These are phyloP conservation scores for Candida anutae DNA, from an alignment of 1,139 yeast genomes.

Conservation along the genomic window DNA sequence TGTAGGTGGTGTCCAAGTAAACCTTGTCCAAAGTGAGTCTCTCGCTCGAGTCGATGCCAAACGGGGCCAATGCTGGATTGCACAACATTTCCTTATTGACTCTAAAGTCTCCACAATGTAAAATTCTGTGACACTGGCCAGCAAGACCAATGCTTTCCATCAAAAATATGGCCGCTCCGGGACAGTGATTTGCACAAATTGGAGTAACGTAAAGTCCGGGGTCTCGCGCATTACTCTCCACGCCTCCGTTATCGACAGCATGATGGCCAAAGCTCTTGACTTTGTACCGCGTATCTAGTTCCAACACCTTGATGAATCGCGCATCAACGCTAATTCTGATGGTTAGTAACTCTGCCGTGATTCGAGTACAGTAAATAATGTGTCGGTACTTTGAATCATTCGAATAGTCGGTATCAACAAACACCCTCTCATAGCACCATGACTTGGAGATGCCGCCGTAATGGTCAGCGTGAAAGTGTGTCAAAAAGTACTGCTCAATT, in stretches of 20 bases:
- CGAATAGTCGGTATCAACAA: conserved; percentile 21
- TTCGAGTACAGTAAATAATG: conserved; percentile 59
- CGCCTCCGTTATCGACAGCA: conserved; percentile 1
- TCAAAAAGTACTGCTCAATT: conserved; percentile 48
- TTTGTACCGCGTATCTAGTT: conserved; percentile 31
- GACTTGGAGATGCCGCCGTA: conserved; percentile 75
- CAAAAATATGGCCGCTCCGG: conserved; percentile 81
- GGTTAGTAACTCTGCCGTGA: conserved; percentile 54
- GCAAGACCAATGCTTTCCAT: conserved; percentile 44
- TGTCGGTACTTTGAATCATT: conserved; percentile 35
- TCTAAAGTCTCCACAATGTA: conserved; percentile 93
- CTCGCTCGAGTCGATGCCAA: conserved; percentile 17
- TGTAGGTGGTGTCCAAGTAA: conserved; percentile 84
- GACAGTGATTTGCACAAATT: conserved; percentile 90
- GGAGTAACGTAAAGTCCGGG: conserved; percentile 54
- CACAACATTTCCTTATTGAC: conserved; percentile 44
- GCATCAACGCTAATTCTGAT: conserved; percentile 49
- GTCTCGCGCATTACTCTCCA: not conserved
- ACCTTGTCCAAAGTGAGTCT: conserved; percentile 35
- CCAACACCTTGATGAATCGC: conserved; percentile 41
- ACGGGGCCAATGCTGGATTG: conserved; percentile 23
- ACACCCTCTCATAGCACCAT: conserved; percentile 52
- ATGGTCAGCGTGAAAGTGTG: conserved; percentile 92
- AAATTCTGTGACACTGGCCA: conserved; percentile 23
- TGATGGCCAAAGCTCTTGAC: conserved; percentile 15